These are phyloP conservation scores for Fraxinus velutina DNA, from an alignment of 305 asterid species.

Conservation along the genomic window DNA sequence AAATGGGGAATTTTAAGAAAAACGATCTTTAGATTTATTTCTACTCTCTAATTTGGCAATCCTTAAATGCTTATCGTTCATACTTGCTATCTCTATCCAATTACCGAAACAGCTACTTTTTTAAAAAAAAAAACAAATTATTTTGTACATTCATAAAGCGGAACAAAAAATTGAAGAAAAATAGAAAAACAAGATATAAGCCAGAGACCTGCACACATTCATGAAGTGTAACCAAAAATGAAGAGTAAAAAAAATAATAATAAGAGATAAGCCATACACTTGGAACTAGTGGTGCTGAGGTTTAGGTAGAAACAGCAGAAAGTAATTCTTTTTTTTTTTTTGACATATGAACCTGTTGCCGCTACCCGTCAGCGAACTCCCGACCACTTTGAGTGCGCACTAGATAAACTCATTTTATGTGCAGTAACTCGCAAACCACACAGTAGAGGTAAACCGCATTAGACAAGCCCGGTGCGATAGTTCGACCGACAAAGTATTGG, in stretches of 20 bases:
- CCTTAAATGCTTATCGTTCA: neutral
- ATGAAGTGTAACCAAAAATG: neutral
- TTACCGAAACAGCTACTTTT: neutral
- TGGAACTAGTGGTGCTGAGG: neutral
- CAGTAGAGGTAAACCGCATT: too few relatives aligned
- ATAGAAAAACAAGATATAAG: neutral
- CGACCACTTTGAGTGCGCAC: too few relatives aligned
- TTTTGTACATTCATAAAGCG: neutral
- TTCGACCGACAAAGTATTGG: too few relatives aligned
- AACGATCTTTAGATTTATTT: neutral
- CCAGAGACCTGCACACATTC: neutral
- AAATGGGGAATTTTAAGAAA: neutral
- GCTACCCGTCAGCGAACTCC: too few relatives aligned
- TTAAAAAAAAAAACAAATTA: too few relatives aligned
- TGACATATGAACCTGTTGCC: too few relatives aligned
- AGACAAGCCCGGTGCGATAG: too few relatives aligned
- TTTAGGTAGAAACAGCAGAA: neutral
- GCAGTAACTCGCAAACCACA: too few relatives aligned
- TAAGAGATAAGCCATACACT: neutral
- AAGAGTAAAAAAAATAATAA: neutral
- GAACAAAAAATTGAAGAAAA: neutral
- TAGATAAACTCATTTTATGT: too few relatives aligned
- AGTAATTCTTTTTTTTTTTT: too few relatives aligned
- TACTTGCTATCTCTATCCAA: neutral
- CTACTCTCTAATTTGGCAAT: neutral